phyloP scores from a whole-genome alignment of 2,329 filamentous ascomycete genomes.

The Penicillium sp. region DNA sequence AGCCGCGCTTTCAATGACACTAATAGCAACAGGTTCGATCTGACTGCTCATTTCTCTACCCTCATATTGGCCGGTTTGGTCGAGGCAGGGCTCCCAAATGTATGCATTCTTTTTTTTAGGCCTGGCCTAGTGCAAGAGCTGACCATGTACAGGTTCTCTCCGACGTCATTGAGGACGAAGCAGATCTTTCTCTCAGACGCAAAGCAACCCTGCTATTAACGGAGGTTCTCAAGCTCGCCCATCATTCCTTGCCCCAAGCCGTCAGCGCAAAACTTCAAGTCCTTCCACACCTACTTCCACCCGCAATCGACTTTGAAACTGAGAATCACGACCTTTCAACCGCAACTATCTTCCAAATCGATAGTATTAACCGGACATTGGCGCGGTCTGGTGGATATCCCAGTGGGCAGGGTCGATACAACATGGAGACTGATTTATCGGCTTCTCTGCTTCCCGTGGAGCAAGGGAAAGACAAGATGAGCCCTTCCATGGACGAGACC shows the following conservation, averaged over 20 bases:
- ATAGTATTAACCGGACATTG: conserved; percentile 90
- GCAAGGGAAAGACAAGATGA: conserved; percentile 55
- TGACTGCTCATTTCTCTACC: conserved; percentile 92
- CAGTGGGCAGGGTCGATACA: conserved; percentile 41
- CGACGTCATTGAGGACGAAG: conserved; percentile 50
- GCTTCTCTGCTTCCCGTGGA: conserved; percentile 40
- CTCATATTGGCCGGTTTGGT: conserved; percentile 82
- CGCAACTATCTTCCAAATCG: conserved; percentile 94
- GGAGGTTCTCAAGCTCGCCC: conserved; percentile 85
- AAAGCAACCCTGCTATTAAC: conserved; percentile 89
- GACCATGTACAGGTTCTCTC: conserved; percentile 43
- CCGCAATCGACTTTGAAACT: conserved; percentile 68
- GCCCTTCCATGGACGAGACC: conserved; percentile 61
- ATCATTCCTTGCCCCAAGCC: conserved; percentile 74
- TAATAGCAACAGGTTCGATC: conserved; percentile 64
- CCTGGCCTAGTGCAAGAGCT: conserved; percentile 10
- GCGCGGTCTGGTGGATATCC: conserved; percentile 67
- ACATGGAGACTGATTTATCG: conserved; percentile 47
- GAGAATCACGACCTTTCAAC: conserved; percentile 77
- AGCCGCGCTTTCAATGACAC: conserved; percentile 61
- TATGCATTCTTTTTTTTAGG: conserved; percentile 19
- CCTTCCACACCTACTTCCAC: conserved; percentile 78
- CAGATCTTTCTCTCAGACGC: conserved; percentile 62
- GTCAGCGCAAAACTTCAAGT: conserved; percentile 86
- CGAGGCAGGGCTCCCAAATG: conserved; percentile 68